These are phyloP conservation scores for Coemansia sp. DNA, from an alignment of 192 early-diverging fungal genomes.

Conservation along the genomic window DNA sequence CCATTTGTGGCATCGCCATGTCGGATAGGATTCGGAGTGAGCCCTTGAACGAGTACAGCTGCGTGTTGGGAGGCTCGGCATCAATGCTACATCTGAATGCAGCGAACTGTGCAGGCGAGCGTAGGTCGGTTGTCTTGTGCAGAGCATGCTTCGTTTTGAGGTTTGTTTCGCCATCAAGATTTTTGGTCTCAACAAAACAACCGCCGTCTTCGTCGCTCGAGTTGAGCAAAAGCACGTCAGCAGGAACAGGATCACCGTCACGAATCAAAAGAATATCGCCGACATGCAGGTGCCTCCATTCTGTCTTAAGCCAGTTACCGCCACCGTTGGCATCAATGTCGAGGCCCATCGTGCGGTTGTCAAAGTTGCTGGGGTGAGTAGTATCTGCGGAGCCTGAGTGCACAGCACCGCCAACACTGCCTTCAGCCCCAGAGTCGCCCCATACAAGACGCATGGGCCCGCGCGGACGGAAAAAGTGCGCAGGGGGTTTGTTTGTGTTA, in stretches of 20 bases:
- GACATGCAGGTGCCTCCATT: slow-evolving; percentile 83
- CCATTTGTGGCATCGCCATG: not conserved
- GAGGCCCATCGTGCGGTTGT: not conserved
- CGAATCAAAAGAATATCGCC: slow-evolving; percentile 87
- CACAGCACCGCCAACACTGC: slow-evolving; percentile 31
- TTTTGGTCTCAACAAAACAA: slow-evolving; percentile 97
- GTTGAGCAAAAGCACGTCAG: slow-evolving; percentile 85
- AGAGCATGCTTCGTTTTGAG: slow-evolving; percentile 82
- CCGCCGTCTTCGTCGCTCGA: slow-evolving; percentile 81
- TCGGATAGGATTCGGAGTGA: slow-evolving; percentile 21
- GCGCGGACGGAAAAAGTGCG: slow-evolving; percentile 36
- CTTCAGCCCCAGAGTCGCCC: slow-evolving; percentile 46
- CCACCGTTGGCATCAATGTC: slow-evolving; percentile 25
- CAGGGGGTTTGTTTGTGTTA: slow-evolving; percentile 61
- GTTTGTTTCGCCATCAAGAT: slow-evolving; percentile 98
- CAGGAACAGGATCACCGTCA: slow-evolving; percentile 86
- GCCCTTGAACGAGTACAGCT: slow-evolving; percentile 89
- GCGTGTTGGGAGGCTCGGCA: slow-evolving; percentile 84
- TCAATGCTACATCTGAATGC: slow-evolving; percentile 69
- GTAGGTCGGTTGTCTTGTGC: slow-evolving; percentile 61
- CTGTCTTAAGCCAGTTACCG: slow-evolving; percentile 62
- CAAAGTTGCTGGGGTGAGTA: slow-evolving; percentile 6
- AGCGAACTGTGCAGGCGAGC: slow-evolving; percentile 61
- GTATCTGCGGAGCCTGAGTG: not conserved
- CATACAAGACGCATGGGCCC: slow-evolving; percentile 50